Conservation (phyloP, 2,329 filamentous ascomycete species). For the Pseudogymnoascus sp. region DNA sequence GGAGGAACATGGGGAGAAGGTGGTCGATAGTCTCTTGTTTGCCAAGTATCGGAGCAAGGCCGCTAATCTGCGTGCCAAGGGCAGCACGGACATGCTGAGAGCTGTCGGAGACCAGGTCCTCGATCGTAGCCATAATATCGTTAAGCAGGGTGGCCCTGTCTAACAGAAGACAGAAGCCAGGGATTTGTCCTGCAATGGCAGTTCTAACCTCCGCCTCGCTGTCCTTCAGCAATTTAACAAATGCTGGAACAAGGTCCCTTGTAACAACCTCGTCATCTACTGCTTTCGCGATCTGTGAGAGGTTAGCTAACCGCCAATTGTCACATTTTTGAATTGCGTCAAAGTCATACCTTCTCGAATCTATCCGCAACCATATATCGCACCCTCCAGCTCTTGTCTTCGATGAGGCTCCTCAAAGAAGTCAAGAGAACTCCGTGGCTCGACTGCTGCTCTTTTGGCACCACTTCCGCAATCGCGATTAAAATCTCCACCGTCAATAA, state of each 20-base stretch:
- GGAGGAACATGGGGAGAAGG: slow-evolving; percentile 94
- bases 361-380: slow-evolving; percentile 98
- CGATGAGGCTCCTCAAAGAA: slow-evolving; percentile 85
- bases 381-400: slow-evolving; percentile 99
- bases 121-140: slow-evolving; percentile 93
- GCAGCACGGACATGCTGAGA: slow-evolving; percentile 96
- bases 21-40: slow-evolving; percentile 98
- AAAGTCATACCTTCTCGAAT: slow-evolving; percentile 74
- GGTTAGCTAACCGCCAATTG: slow-evolving; percentile 15
- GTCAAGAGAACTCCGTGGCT: slow-evolving; percentile 91
- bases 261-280: slow-evolving; percentile 95
- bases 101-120: slow-evolving; percentile 90
- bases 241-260: slow-evolving; percentile 88
- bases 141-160: slow-evolving; percentile 82
- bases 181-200: slow-evolving; percentile 94
- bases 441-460: slow-evolving; percentile 95
- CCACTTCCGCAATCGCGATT: slow-evolving; percentile 91
- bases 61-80: slow-evolving; percentile 93
- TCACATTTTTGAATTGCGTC: background rate
- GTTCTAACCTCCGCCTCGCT: slow-evolving; percentile 96
- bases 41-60: slow-evolving; percentile 89
- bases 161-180: slow-evolving; percentile 87
- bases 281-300: slow-evolving; percentile 83
- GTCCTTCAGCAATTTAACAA: slow-evolving; percentile 96
- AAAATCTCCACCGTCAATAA: slow-evolving; percentile 93